Percentiles rank a stretch among this genome's conserved stretches.
phyloP scores from a whole-genome alignment of 768 basidiomycete genomes.

The Mycena galericulata region DNA sequence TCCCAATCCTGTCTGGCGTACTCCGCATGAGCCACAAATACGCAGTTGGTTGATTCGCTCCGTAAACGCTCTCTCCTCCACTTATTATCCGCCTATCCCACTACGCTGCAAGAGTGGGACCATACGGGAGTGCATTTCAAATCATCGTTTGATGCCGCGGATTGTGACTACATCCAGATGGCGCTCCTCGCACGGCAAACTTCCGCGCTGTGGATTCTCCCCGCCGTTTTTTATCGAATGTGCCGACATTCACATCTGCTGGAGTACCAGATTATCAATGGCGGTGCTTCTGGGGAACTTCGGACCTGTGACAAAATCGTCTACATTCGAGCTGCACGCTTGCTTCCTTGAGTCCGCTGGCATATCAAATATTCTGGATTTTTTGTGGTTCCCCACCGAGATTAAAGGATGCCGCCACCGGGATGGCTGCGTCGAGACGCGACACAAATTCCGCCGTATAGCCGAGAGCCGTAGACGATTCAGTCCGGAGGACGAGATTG shows the following conservation, averaged over 20 bases:
- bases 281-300: not conserved
- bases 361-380: not conserved
- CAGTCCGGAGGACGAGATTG: not conserved
- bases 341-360: not conserved
- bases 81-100: not conserved
- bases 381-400: not conserved
- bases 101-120: not conserved
- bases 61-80: slow-evolving; percentile 1
- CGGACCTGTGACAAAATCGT: not conserved
- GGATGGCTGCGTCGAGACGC: not conserved
- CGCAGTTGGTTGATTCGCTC: slow-evolving; percentile 1
- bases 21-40: slow-evolving; percentile 20
- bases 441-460: not conserved
- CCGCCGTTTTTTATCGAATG: slow-evolving; percentile 1
- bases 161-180: not conserved
- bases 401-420: too few species aligned
- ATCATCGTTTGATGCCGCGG: not conserved
- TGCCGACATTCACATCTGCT: not conserved
- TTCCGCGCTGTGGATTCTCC: slow-evolving; percentile 6
- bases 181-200: not conserved
- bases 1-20: not conserved
- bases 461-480: not conserved
- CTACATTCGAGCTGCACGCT: not conserved
- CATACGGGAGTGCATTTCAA: not conserved
- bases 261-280: not conserved